Evolutionary conservation across 2,329 filamentous ascomycete species (phyloP).

Genomic region (Zymoseptoria ardabiliae): DNA sequence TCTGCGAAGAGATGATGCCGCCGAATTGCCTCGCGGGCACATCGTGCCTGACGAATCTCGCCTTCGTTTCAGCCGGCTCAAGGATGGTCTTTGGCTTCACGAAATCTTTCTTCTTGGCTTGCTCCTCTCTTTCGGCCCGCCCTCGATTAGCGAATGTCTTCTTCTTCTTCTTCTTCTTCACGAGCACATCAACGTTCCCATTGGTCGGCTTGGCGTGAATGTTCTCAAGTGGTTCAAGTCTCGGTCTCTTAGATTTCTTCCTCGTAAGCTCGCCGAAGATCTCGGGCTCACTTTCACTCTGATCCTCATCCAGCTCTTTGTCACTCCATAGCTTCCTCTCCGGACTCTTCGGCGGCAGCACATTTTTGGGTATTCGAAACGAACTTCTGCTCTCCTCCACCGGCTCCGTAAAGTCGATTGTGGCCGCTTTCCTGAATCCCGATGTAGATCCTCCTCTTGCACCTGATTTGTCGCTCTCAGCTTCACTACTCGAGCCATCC

Average conservation of each 20-base stretch:
- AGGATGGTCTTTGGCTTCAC: not conserved
- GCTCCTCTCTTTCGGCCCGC: not conserved
- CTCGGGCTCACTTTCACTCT: not conserved
- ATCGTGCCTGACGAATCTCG: slow-evolving; percentile 4
- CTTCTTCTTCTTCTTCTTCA: not conserved
- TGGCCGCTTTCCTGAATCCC: not conserved
- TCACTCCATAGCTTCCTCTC: not conserved
- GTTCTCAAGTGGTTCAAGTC: not conserved
- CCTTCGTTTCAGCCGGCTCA: not conserved
- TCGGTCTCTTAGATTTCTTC: not conserved
- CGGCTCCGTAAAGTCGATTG: not conserved
- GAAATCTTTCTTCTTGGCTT: not conserved
- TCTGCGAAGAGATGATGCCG: not conserved
- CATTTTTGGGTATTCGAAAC: not conserved
- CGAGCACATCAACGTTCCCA: slow-evolving; percentile 7
- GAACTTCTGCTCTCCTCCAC: not conserved
- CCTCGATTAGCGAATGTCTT: not conserved
- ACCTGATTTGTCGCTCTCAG: not conserved
- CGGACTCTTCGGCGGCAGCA: not conserved
- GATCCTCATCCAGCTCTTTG: not conserved
- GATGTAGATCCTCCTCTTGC: not conserved
- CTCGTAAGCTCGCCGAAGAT: not conserved
- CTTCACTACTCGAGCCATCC: not conserved
- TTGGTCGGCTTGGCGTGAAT: not conserved
- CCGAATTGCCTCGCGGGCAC: not conserved